Percentiles rank a stretch among this genome's conserved stretches.
Evolutionary conservation across 345 rosid genomes (phyloP).

Genomic region (Populus alba): DNA sequence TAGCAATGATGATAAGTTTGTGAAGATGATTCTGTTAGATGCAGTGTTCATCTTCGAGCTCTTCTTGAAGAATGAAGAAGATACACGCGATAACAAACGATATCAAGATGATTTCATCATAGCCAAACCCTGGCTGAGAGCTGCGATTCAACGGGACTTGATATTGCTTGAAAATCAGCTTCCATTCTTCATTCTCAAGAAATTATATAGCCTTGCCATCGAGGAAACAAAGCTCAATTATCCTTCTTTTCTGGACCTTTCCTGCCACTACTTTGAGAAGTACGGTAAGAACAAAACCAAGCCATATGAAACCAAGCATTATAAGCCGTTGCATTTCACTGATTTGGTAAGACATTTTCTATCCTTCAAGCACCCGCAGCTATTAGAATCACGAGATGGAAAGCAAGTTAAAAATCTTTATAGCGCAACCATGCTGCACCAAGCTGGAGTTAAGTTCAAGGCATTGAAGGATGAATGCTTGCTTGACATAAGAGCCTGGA

Average conservation of each 20-base stretch:
- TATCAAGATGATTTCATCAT: slow-evolving; percentile 1
- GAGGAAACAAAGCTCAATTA: too few species aligned
- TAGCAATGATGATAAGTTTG: not conserved
- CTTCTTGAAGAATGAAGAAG: not conserved
- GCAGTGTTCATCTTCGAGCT: slow-evolving; percentile 20
- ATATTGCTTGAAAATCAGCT: slow-evolving; percentile 17
- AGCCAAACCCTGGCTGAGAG: slow-evolving; percentile 2
- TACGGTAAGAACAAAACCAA: not conserved
- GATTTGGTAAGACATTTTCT: not conserved
- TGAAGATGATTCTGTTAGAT: slow-evolving; percentile 11
- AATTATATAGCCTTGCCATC: not conserved
- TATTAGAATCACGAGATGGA: not conserved
- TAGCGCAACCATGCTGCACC: slow-evolving; percentile 23
- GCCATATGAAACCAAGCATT: not conserved
- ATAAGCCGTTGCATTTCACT: not conserved
- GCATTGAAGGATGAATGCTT: not conserved
- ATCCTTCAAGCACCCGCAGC: not conserved
- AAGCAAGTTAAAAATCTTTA: not conserved
- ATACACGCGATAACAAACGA: too few species aligned
- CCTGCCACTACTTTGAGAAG: not conserved
- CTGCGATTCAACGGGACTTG: not conserved
- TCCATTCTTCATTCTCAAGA: slow-evolving; percentile 2
- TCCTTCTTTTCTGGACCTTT: not conserved
- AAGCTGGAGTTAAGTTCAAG: slow-evolving; percentile 20
- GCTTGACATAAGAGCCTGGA: not conserved